A percentile compares a stretch with the other conserved stretches of the same genome.
These are phyloP conservation scores for Zopfia rhizophila DNA, from an alignment of 2,329 filamentous ascomycete genomes.

Conservation along the genomic window DNA sequence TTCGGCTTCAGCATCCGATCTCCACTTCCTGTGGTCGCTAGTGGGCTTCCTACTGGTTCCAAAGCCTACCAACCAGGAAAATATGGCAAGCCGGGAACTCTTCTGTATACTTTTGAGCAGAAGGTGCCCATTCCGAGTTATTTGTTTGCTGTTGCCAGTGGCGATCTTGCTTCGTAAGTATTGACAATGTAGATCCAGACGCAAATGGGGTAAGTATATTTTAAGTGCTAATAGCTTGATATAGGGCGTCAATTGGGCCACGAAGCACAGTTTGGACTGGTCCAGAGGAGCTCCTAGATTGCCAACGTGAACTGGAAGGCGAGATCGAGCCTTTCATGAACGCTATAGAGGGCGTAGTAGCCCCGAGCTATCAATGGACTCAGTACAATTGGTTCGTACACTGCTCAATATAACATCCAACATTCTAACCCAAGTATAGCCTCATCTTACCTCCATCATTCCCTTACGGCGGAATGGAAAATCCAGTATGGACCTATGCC, in stretches of 20 bases:
- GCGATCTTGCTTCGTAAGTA: conserved; percentile 84
- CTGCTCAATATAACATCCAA: no score
- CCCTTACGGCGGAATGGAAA: conserved; percentile 75
- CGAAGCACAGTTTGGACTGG: conserved; percentile 86
- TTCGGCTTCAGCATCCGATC: conserved; percentile 90
- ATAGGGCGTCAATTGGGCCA: conserved; percentile 89
- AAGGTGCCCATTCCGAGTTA: conserved; percentile 93
- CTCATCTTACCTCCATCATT: conserved; percentile 87
- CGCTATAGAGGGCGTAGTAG: conserved; percentile 81
- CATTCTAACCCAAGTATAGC: no score
- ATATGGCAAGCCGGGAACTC: conserved; percentile 63
- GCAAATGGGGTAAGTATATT: no score
- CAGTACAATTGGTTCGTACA: conserved; percentile 98
- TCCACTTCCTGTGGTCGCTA: conserved; percentile 88
- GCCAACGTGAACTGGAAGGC: conserved; percentile 89
- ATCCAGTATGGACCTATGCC: conserved; percentile 93
- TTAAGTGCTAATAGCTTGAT: no score
- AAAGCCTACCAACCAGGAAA: conserved; percentile 63
- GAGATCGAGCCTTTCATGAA: conserved; percentile 94
- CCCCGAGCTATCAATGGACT: conserved; percentile 86
- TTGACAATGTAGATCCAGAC: no score
- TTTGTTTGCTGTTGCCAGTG: conserved; percentile 87
- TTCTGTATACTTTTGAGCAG: conserved; percentile 87
- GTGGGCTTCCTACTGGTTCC: conserved; percentile 73
- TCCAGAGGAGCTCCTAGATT: conserved; percentile 83